Percentiles rank a stretch among this genome's conserved stretches.
phyloP scores from a whole-genome alignment of 441 rosid species.

The Brassica balearica region DNA sequence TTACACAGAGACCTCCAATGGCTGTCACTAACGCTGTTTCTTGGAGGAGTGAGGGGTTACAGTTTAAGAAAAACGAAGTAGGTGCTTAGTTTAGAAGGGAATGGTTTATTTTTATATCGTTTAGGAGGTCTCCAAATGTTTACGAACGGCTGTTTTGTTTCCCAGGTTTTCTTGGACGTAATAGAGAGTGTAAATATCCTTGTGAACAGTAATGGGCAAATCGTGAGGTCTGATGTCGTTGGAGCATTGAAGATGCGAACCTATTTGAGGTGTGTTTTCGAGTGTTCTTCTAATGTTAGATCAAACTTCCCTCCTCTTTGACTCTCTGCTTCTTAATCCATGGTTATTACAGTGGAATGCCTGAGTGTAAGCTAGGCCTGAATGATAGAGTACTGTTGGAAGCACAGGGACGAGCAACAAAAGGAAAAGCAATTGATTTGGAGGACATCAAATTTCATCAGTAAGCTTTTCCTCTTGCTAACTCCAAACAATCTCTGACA shows the following conservation, averaged over 20 bases:
- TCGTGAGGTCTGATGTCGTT: conserved; percentile 94
- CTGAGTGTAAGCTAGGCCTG: conserved; percentile 96
- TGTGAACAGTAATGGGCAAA: conserved; percentile 97
- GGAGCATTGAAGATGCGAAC: conserved; percentile 99
- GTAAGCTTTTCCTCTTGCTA: conserved; percentile 53
- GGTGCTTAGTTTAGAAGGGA: conserved; percentile 13
- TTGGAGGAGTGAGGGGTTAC: conserved; percentile 97
- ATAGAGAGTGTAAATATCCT: conserved; percentile 97
- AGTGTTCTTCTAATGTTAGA: conserved; percentile 11
- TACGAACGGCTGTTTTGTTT: conserved; percentile 20
- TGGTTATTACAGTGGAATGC: conserved; percentile 86
- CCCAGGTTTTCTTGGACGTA: conserved; percentile 93
- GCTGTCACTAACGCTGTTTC: conserved; percentile 99
- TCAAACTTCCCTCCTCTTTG: not conserved
- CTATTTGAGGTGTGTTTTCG: conserved; percentile 71
- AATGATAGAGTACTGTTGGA: conserved; percentile 95
- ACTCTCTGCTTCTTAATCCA: conserved; percentile 10
- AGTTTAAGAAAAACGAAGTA: conserved; percentile 95
- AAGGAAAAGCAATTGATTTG: conserved; percentile 97
- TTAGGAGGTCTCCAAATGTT: conserved; percentile 33
- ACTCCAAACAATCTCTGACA: conserved; percentile 31
- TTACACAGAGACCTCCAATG: conserved; percentile 97
- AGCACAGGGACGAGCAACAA: conserved; percentile 95
- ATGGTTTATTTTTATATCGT: conserved; percentile 3
- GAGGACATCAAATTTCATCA: conserved; percentile 98